phyloP scores from a whole-genome alignment of 2,329 filamentous ascomycete genomes.

The Phaeoacremonium minimum region DNA sequence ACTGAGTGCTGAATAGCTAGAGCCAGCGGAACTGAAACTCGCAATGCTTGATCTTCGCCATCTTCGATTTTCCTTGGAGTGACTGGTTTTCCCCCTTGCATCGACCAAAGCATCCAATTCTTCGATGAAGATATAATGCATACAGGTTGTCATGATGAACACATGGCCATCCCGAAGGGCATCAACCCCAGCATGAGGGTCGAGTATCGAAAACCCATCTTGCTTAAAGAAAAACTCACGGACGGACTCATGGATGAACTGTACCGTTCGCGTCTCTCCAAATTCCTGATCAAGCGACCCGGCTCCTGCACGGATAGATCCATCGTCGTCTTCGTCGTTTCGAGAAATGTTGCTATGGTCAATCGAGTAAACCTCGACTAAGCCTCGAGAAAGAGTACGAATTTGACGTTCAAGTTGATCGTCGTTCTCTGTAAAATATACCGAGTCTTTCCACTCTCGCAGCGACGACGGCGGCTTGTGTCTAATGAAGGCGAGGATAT shows the following conservation, averaged over 20 bases:
- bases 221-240: conserved; percentile 4
- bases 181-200: too few relatives aligned
- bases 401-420: conserved; percentile 7
- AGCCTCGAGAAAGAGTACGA: conserved; percentile 5
- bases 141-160: conserved; percentile 7
- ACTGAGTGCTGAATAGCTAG: not conserved
- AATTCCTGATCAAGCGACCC: conserved; percentile 3
- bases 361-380: conserved; percentile 6
- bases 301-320: conserved; percentile 5
- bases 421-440: conserved; percentile 4
- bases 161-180: conserved; percentile 4
- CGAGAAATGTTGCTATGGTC: not conserved
- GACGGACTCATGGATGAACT: conserved; percentile 8
- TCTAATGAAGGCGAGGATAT: conserved; percentile 9
- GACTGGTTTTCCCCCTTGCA: too few relatives aligned
- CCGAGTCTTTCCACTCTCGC: conserved; percentile 5
- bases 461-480: conserved; percentile 2
- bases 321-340: conserved; percentile 9
- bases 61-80: too few relatives aligned
- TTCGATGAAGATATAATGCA: conserved; percentile 6
- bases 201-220: not conserved
- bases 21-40: not conserved
- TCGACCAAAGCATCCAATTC: conserved; percentile 7
- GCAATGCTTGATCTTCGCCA: not conserved
- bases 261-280: conserved; percentile 7